Percentiles rank a stretch among this genome's conserved stretches.
These are phyloP conservation scores for Acmispon strigosus DNA, from an alignment of 306 rosid species.

Conservation along the genomic window DNA sequence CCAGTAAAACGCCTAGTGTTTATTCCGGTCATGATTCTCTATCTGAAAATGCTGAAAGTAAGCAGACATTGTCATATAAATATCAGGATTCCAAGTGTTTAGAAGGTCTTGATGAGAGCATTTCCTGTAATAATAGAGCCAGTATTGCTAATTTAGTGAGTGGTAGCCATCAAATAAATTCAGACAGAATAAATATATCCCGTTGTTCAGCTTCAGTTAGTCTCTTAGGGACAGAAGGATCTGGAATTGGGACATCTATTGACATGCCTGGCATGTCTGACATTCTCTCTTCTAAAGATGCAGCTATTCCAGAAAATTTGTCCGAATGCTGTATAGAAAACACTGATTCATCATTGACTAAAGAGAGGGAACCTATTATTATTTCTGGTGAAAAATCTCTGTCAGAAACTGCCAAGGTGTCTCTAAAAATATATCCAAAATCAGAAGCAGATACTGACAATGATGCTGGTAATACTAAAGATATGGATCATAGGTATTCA, in stretches of 20 bases:
- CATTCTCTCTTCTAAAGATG: constrained; percentile 33
- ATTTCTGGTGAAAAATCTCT: constrained; percentile 31
- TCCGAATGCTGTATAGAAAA: constrained; percentile 18
- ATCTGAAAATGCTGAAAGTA: constrained; percentile 71
- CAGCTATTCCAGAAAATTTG: constrained; percentile 14
- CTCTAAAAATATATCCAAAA: constrained; percentile 29
- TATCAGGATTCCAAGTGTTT: constrained; percentile 34
- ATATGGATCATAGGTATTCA: constrained; percentile 34
- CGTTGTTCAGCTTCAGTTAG: constrained; percentile 50
- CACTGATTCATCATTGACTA: constrained; percentile 22
- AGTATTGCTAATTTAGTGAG: constrained; percentile 34
- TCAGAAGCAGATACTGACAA: constrained; percentile 38
- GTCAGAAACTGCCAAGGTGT: constrained; percentile 22
- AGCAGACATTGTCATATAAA: constrained; percentile 24
- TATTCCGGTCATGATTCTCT: constrained; percentile 54
- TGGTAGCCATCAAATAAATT: constrained; percentile 31
- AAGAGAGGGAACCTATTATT: constrained; percentile 25
- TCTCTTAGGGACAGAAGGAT: constrained; percentile 36
- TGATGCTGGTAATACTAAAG: constrained; percentile 27
- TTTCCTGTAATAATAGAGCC: constrained; percentile 57
- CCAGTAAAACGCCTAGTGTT: constrained; percentile 42
- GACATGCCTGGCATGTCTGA: constrained; percentile 28
- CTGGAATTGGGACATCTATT: constrained; percentile 28
- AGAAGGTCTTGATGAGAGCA: constrained; percentile 54
- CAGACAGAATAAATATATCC: constrained; percentile 22